These are phyloP conservation scores for Microdochium bolleyi DNA, from an alignment of 2,329 filamentous ascomycete genomes.

Conservation along the genomic window DNA sequence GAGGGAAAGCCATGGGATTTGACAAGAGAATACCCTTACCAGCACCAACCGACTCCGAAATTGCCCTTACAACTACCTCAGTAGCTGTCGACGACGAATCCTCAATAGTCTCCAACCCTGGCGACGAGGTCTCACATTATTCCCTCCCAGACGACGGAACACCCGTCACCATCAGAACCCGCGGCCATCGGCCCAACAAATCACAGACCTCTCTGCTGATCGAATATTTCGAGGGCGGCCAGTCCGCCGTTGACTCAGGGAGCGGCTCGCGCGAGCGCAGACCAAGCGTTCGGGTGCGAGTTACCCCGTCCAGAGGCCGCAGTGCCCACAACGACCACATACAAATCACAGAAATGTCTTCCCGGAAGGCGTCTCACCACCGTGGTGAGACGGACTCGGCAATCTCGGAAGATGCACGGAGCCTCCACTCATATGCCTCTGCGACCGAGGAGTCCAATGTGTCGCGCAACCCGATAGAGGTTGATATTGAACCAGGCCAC, in stretches of 20 bases:
- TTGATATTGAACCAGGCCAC: conserved; percentile 67
- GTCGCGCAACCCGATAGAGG: conserved; percentile 71
- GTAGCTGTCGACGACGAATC: conserved; percentile 58
- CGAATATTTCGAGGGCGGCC: conserved; percentile 86
- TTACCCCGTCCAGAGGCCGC: conserved; percentile 64
- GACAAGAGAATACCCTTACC: conserved; percentile 61
- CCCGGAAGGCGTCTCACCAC: conserved; percentile 55
- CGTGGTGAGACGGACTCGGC: conserved; percentile 44
- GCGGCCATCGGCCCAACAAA: conserved; percentile 46
- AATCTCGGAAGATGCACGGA: conserved; percentile 54
- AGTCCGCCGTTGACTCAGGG: conserved; percentile 39
- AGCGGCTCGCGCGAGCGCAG: conserved; percentile 54
- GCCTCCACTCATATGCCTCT: conserved; percentile 68
- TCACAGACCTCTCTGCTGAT: conserved; percentile 90
- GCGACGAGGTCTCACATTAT: conserved; percentile 65
- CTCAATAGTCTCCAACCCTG: conserved; percentile 57
- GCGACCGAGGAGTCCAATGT: conserved; percentile 74
- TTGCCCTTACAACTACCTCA: conserved; percentile 26
- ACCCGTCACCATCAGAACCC: conserved; percentile 84
- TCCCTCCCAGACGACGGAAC: conserved; percentile 82
- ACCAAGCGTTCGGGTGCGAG: conserved; percentile 71
- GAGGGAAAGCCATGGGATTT: conserved; percentile 35
- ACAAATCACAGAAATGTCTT: conserved; percentile 74
- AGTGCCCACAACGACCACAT: conserved; percentile 67
- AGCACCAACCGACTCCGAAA: conserved; percentile 58